Evolutionary conservation across 176 grass and related monocot genomes (phyloP), one percentile per base, ranked within the genome.

Genomic region (Eleusine coracana): DNA sequence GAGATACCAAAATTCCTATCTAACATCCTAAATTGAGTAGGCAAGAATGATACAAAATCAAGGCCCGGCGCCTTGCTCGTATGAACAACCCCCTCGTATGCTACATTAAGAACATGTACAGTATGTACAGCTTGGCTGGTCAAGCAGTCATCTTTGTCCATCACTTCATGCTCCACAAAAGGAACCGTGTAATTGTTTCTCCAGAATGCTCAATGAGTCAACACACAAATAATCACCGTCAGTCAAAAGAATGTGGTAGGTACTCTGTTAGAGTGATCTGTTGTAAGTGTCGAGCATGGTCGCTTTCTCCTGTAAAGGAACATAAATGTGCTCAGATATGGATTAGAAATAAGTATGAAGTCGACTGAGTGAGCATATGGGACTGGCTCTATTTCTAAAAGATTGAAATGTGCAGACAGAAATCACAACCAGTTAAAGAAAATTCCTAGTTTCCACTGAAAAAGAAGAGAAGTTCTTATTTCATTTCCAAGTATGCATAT

Each of bases 251-350:
- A 82, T 80, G 65, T 63, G 6, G 55, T 63, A 80, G 73, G 76
- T 81, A 69, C 3, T 38, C 49, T 85, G 62, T 84, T 72, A 94
- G 64, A 92, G 83, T 36, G 88, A 91, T 86, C 87, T 88, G 80
- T 77, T 91, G 91, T 95, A 80, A 21, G 63, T 74, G 76, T 98
- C 90, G 85, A 93, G 92, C 75, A 93, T 90, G 45, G 68, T 89
- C 50, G 80, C 60, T 81, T 93, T 98, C 39, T 93, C 92, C 92
- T 98, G 96, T 54, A 88, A 91, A 77, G 59, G 86, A 87, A 58
- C 79, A 78, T 69, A 82, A 79, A 88, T 75, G 70, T 70, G 55
- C 81, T 86, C 61, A 92, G 74, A 74, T 37, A 64, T 55, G 51
- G 18, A 88, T 88, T 34, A 72, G 25, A 3, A 80, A 80, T 59